Conservation (phyloP, 208 protist species). For the Balamuthia mandrillaris region DNA sequence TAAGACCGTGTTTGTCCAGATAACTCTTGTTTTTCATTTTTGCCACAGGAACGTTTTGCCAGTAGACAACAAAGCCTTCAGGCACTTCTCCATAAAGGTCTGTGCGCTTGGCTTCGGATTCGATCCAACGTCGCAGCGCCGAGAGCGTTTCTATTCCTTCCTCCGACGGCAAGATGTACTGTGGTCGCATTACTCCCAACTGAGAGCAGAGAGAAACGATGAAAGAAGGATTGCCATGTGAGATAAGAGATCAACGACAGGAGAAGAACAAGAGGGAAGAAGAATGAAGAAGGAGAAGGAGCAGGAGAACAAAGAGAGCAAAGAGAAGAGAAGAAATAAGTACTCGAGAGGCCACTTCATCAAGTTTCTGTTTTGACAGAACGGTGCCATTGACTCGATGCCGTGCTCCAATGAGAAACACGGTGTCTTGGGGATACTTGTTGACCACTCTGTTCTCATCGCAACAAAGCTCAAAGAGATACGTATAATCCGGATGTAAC, state of each 20-base stretch:
- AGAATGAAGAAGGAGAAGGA: too few species aligned
- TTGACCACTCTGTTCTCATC: conserved; percentile 18
- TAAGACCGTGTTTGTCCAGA: neutral
- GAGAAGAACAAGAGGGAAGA: neutral
- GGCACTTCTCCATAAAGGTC: conserved; percentile 26
- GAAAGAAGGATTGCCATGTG: neutral
- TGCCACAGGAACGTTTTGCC: neutral
- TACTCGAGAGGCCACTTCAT: neutral
- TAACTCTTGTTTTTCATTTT: conserved; percentile 29
- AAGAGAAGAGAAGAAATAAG: neutral
- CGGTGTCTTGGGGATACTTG: conserved; percentile 3
- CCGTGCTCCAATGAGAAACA: conserved; percentile 3
- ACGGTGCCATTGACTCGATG: neutral
- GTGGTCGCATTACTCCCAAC: too few species aligned
- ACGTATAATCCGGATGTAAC: neutral
- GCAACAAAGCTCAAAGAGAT: conserved; percentile 26
- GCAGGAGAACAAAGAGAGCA: too few species aligned
- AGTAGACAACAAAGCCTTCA: conserved; percentile 13
- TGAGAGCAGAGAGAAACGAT: neutral
- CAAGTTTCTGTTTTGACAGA: neutral
- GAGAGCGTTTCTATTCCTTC: neutral
- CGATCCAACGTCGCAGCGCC: neutral
- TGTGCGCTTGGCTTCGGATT: conserved; percentile 9
- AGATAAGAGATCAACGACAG: neutral
- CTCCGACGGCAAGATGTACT: too few species aligned